Evolutionary conservation across 1,284 basidiomycete genomes (phyloP).

Genomic region (Rhodofomes roseus): DNA sequence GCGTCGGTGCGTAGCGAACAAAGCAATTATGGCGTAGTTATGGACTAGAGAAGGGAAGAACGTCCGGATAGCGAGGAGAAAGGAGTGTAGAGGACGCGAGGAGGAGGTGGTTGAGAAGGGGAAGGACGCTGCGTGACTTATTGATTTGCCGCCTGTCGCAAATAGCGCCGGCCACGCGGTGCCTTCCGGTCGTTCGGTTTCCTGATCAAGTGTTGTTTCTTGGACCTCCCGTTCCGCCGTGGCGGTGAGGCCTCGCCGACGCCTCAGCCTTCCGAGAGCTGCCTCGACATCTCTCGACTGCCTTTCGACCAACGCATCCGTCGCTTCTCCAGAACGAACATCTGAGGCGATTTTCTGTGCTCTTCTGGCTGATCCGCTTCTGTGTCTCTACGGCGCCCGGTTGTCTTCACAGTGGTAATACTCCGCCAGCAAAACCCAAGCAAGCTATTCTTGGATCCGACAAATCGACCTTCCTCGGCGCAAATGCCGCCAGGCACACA

Average conservation of each 20-base stretch:
- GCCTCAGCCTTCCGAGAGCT: slow-evolving; percentile 1
- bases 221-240: not conserved
- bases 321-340: not conserved
- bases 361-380: not conserved
- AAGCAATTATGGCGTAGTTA: not conserved
- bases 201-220: not conserved
- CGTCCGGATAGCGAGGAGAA: slow-evolving; percentile 1
- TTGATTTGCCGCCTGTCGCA: slow-evolving; percentile 4
- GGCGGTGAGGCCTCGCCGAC: slow-evolving; percentile 2
- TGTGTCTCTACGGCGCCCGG: not conserved
- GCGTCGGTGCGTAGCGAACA: not conserved
- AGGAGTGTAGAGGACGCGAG: slow-evolving; percentile 7
- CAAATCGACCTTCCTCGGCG: too few species aligned
- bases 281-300: slow-evolving; percentile 2
- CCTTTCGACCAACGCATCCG: not conserved
- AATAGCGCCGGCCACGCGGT: slow-evolving; percentile 1
- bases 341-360: not conserved
- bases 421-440: too few species aligned
- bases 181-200: not conserved
- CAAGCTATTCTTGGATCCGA: too few species aligned
- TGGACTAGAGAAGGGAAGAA: not conserved
- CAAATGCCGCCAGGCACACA: too few species aligned
- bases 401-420: too few species aligned
- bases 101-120: slow-evolving; percentile 7
- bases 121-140: slow-evolving; percentile 2